Evolutionary conservation across 768 basidiomycete genomes (phyloP).

Genomic region (Rhizopogon vesiculosus): DNA sequence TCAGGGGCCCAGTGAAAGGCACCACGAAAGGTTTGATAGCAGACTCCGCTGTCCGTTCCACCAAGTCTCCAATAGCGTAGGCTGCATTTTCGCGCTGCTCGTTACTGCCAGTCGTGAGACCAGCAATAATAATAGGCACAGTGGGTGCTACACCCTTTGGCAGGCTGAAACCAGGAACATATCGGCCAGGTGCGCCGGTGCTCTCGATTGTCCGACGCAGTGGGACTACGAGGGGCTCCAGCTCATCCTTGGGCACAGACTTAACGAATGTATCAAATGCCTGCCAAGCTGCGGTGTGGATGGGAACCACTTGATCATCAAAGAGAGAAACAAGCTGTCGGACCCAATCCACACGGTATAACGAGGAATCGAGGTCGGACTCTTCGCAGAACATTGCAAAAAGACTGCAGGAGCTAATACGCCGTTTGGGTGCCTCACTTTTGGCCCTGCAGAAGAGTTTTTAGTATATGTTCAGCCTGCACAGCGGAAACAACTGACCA

Average conservation of each 20-base stretch:
- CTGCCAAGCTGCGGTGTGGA: constrained; percentile 78
- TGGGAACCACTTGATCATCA: constrained; percentile 70
- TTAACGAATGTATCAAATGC: constrained; percentile 88
- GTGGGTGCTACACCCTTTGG: constrained; percentile 80
- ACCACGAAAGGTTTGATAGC: constrained; percentile 96
- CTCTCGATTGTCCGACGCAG: constrained; percentile 85
- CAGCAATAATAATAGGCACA: constrained; percentile 86
- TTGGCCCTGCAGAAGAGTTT: constrained; percentile 60
- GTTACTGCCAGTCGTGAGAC: constrained; percentile 91
- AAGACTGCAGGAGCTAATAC: constrained; percentile 74
- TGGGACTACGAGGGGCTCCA: constrained; percentile 87
- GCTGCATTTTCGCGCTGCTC: constrained; percentile 95
- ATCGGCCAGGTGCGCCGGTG: constrained; percentile 69
- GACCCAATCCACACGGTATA: constrained; percentile 94
- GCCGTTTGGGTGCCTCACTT: constrained; percentile 60
- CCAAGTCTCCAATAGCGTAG: constrained; percentile 93
- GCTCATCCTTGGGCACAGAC: constrained; percentile 86
- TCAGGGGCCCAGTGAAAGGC: constrained; percentile 92
- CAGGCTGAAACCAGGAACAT: constrained; percentile 82
- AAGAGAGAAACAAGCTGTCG: constrained; percentile 80
- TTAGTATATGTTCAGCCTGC: not conserved
- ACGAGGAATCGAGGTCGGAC: constrained; percentile 72
- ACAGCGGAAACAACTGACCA: constrained; percentile 52
- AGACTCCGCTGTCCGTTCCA: constrained; percentile 76
- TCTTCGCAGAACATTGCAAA: constrained; percentile 83